These are phyloP conservation scores for Ilex asprella DNA, from an alignment of 257 asterid genomes.

Conservation along the genomic window DNA sequence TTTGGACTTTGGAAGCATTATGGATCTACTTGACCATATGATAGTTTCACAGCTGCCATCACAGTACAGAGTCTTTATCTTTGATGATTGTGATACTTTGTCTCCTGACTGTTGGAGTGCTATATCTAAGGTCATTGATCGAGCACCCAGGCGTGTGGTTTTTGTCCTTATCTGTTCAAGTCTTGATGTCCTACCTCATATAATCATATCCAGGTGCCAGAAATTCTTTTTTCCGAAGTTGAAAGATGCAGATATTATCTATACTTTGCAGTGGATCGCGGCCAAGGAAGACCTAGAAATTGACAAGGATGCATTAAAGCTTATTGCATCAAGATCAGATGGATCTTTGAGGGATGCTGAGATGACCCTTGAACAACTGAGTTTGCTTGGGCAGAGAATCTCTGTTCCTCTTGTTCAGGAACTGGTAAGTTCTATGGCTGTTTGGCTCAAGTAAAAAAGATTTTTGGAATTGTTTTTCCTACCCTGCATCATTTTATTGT, in stretches of 20 bases:
- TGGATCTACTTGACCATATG: constrained; percentile 45
- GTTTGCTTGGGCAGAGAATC: constrained; percentile 75
- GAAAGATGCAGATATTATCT: constrained; percentile 73
- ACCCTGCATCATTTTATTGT: background rate
- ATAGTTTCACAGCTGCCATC: constrained; percentile 39
- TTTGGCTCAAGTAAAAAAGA: background rate
- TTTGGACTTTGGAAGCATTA: constrained; percentile 47
- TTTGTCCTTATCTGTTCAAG: constrained; percentile 73
- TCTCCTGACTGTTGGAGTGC: constrained; percentile 71
- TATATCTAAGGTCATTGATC: constrained; percentile 61
- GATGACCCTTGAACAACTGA: constrained; percentile 86
- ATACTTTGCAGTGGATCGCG: constrained; percentile 71
- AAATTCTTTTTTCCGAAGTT: constrained; percentile 81
- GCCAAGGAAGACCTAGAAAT: constrained; percentile 65
- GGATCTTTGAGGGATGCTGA: constrained; percentile 93
- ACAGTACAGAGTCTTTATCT: constrained; percentile 57
- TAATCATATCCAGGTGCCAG: constrained; percentile 78
- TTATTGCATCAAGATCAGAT: constrained; percentile 75
- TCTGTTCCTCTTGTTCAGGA: constrained; percentile 72
- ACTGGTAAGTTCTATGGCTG: constrained; percentile 28
- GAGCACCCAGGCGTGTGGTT: constrained; percentile 65
- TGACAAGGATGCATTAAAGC: constrained; percentile 77
- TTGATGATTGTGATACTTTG: constrained; percentile 71
- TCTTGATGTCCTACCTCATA: constrained; percentile 73
- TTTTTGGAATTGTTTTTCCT: background rate